Evolutionary conservation across 495 filamentous ascomycete species (phyloP), one percentile per base, ranked within the genome.

Genomic region (Tuber aestivum): DNA sequence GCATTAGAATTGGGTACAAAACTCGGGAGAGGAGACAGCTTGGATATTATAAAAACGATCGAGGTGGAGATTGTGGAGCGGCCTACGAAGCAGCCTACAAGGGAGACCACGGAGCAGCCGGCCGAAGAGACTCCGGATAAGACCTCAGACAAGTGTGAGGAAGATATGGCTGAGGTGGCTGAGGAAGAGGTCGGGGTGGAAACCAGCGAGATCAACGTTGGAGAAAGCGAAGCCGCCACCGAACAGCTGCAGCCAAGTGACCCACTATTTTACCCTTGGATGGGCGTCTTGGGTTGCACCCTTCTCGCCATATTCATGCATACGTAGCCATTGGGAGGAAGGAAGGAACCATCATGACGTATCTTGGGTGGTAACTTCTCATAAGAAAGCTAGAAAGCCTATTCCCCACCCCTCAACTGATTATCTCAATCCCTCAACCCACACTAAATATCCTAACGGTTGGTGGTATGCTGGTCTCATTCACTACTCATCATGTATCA

Each of bases 11-110:
- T 94, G 93, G 32, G 89, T 93, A 75, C 95, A 85, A 79, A 90
- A 86, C 65, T 88, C 86, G 6, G 93, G 94, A 80, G 91, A 96
- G 61, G 94, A 79, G 2, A 93, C 69, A 1, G 89, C 78, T 3
- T 79, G 84, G 84, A 87, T 93, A 32, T 87, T 5, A 5, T 38
- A 41, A 72, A 44, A 27, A 27, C 35, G 6, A 23, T 37, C 42
- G 42, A 45, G 45, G n/a, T 21, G 16, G 23, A 4, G 45, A n/a
- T 9, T 50, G 21, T 5, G 45, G 7, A 48, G 3, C 6, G 4
- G 21, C 20, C 45, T 10, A 40, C 7, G 38, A 7, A 40, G n/a
- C n/a, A n/a, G n/a, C n/a, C n/a, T n/a, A n/a, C n/a, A 20, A 6
- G 6, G 45, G 45, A 50, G 48, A 20, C 21, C 21, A 50, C n/a